A percentile compares a stretch with the other conserved stretches of the same genome.
phyloP scores from a whole-genome alignment of 192 early-diverging fungal genomes.

The Helicostylum pulchrum region DNA sequence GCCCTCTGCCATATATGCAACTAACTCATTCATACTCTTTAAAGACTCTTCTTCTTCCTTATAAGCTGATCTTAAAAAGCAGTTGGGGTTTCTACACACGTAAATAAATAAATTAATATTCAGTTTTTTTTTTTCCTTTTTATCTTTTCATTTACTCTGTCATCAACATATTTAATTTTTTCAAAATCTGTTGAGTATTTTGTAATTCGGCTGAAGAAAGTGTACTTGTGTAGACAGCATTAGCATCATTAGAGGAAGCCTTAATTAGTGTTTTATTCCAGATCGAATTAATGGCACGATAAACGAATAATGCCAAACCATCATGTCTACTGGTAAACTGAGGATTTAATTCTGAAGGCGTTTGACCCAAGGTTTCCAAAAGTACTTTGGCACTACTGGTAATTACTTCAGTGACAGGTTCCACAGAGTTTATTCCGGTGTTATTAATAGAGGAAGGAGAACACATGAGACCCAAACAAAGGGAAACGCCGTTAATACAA shows the following conservation, averaged over 20 bases:
- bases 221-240: neutral
- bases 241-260: neutral
- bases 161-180: neutral
- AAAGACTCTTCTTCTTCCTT: neutral
- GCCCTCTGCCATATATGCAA: neutral
- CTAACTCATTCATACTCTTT: neutral
- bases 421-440: neutral
- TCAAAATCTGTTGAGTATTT: slow-evolving; percentile 4
- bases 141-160: neutral
- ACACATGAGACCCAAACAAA: slow-evolving; percentile 1
- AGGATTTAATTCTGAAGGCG: neutral
- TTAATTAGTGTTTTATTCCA: slow-evolving; percentile 2
- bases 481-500: neutral
- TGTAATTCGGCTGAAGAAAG: neutral
- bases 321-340: neutral
- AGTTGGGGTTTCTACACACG: neutral
- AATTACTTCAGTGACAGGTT: neutral
- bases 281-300: neutral
- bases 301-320: slow-evolving; percentile 4
- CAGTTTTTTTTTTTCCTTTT: neutral
- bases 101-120: no score
- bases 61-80: neutral
- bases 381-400: neutral
- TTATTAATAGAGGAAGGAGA: neutral
- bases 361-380: neutral